phyloP scores from a whole-genome alignment of 768 basidiomycete species.

The Lentinula sp. region DNA sequence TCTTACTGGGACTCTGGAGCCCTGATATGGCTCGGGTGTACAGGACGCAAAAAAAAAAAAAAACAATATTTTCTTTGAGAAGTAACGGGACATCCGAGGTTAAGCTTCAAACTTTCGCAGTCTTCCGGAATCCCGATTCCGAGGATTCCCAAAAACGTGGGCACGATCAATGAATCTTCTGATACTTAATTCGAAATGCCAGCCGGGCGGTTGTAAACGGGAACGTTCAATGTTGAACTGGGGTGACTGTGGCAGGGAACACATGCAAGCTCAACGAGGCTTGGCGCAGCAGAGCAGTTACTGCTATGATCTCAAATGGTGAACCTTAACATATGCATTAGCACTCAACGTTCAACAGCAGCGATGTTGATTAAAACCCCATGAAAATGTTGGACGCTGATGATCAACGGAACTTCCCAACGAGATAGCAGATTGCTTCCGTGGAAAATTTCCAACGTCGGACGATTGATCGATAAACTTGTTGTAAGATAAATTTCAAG shows the following conservation, averaged over 20 bases:
- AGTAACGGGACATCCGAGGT: background rate
- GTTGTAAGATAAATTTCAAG: background rate
- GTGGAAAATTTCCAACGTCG: background rate
- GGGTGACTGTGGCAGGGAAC: background rate
- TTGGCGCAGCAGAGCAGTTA: background rate
- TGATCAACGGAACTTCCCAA: background rate
- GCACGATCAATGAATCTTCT: background rate
- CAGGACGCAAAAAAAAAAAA: background rate
- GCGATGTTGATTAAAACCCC: too few species aligned
- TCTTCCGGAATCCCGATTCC: background rate
- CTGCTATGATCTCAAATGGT: background rate
- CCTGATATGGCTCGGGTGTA: too few species aligned
- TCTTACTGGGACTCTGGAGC: too few species aligned
- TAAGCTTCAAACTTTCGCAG: background rate
- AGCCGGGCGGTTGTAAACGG: background rate
- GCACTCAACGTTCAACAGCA: too few species aligned
- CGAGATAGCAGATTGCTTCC: background rate
- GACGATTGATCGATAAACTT: background rate
- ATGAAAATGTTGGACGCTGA: background rate
- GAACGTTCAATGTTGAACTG: background rate
- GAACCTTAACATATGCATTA: background rate
- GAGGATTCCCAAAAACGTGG: background rate
- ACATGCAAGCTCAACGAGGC: background rate
- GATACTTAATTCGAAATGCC: background rate
- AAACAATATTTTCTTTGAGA: background rate